These are phyloP conservation scores for Mucor piriformis DNA, from an alignment of 371 early-diverging fungal genomes.

Conservation along the genomic window DNA sequence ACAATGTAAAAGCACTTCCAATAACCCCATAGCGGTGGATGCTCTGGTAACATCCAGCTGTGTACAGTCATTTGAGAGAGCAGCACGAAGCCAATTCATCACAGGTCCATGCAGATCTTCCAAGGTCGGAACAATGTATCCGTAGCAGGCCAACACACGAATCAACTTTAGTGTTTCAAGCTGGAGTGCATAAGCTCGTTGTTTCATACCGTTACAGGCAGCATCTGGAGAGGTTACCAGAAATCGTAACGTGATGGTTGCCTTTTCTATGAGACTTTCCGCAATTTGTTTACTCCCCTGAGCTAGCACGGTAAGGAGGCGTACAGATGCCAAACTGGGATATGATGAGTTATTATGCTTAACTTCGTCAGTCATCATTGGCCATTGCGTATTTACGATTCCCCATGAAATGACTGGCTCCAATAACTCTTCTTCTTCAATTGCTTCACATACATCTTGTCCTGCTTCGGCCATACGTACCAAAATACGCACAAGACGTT, in stretches of 20 bases:
- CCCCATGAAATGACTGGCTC: slow-evolving; percentile 48
- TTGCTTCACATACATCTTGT: slow-evolving; percentile 42
- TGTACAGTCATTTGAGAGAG: slow-evolving; percentile 7
- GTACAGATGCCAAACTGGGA: slow-evolving; percentile 43
- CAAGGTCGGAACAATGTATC: slow-evolving; percentile 47
- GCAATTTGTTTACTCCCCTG: slow-evolving; percentile 54
- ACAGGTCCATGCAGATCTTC: slow-evolving; percentile 47
- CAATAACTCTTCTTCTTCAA: slow-evolving; percentile 52
- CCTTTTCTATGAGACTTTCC: slow-evolving; percentile 40
- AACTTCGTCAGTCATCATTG: slow-evolving; percentile 42
- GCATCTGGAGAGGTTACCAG: slow-evolving; percentile 47
- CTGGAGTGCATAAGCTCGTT: slow-evolving; percentile 48
- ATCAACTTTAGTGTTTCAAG: slow-evolving; percentile 50
- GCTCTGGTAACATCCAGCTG: slow-evolving; percentile 18
- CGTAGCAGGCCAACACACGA: slow-evolving; percentile 54
- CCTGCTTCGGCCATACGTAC: slow-evolving; percentile 52
- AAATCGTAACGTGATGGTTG: slow-evolving; percentile 42
- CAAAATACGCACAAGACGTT: slow-evolving; percentile 48
- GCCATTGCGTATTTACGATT: slow-evolving; percentile 51
- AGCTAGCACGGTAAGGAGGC: slow-evolving; percentile 44
- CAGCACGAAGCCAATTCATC: slow-evolving; percentile 45
- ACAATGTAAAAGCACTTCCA: slow-evolving; percentile 45
- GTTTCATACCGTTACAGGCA: slow-evolving; percentile 16
- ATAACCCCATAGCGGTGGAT: slow-evolving; percentile 24
- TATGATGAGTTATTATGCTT: slow-evolving; percentile 7